phyloP scores from a whole-genome alignment of 352 stramenopile genomes.

The Pythium utonaiense region DNA sequence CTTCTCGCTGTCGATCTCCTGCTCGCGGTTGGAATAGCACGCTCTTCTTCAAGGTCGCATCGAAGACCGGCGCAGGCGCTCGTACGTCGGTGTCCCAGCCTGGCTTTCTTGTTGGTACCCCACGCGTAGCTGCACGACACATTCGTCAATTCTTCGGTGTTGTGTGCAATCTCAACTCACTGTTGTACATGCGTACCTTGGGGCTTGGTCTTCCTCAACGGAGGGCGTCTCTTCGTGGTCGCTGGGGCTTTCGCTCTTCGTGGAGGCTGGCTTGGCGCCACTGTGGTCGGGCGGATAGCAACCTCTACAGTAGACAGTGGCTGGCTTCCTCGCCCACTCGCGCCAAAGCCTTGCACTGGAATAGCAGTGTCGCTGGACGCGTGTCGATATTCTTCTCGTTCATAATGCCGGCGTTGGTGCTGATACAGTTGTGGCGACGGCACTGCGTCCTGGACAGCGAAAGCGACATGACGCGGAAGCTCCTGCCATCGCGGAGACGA shows the following conservation, averaged over 20 bases:
- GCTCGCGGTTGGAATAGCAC: constrained; percentile 45
- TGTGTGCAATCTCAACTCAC: neutral
- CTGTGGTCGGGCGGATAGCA: neutral
- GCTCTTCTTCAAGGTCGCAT: constrained; percentile 48
- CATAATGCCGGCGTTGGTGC: neutral
- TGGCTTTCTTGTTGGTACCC: constrained; percentile 20
- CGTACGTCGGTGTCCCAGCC: constrained; percentile 45
- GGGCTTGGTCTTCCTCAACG: neutral
- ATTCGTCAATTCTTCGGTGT: neutral
- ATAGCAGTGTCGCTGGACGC: neutral
- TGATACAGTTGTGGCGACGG: constrained; percentile 42
- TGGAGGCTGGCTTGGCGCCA: neutral
- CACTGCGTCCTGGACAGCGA: constrained; percentile 38
- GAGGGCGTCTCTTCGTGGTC: neutral
- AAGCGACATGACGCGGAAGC: constrained; percentile 34
- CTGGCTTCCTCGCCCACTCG: neutral
- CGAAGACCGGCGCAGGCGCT: constrained; percentile 34
- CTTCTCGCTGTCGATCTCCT: constrained; percentile 35
- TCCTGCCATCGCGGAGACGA: neutral
- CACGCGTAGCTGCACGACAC: neutral
- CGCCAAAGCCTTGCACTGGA: neutral
- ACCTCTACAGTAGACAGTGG: neutral
- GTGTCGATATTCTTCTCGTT: neutral
- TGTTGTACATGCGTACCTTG: neutral
- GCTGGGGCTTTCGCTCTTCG: neutral